phyloP scores from a whole-genome alignment of 495 filamentous ascomycete genomes.

The Pyrenopolyporus hunteri region DNA sequence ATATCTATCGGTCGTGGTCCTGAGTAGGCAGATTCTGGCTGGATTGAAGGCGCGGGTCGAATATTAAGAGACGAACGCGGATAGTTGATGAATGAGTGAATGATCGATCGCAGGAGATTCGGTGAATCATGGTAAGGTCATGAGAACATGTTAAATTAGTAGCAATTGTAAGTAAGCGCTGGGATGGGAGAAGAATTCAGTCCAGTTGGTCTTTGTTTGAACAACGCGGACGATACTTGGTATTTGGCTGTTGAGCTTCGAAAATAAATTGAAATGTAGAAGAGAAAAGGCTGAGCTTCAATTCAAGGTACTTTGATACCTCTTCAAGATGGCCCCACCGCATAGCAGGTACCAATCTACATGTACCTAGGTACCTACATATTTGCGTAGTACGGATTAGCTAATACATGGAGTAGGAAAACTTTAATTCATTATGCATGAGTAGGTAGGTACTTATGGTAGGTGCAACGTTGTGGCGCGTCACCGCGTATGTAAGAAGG shows the following conservation, averaged over 20 bases:
- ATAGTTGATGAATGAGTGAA: slow-evolving; percentile 3
- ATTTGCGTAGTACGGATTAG: not conserved
- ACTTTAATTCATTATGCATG: slow-evolving; percentile 17
- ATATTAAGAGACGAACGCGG: not conserved
- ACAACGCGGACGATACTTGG: not conserved
- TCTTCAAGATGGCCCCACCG: too few relatives aligned
- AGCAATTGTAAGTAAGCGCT: not conserved
- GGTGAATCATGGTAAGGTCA: slow-evolving; percentile 10
- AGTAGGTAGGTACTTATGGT: too few relatives aligned
- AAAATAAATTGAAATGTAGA: not conserved
- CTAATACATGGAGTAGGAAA: not conserved
- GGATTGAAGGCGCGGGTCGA: not conserved
- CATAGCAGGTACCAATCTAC: too few relatives aligned
- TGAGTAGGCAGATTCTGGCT: not conserved
- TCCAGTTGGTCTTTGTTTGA: slow-evolving; percentile 4
- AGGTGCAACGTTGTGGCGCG: slow-evolving; percentile 7
- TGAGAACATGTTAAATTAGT: not conserved
- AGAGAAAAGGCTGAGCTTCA: slow-evolving; percentile 4
- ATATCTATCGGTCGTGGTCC: not conserved
- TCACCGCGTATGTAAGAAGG: not conserved
- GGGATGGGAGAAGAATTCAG: not conserved
- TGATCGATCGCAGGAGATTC: not conserved
- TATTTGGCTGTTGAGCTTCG: not conserved
- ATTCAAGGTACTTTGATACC: not conserved
- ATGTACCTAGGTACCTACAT: not conserved